These are phyloP conservation scores for Margaritispora aquatica DNA, from an alignment of 495 filamentous ascomycete species.

Conservation along the genomic window DNA sequence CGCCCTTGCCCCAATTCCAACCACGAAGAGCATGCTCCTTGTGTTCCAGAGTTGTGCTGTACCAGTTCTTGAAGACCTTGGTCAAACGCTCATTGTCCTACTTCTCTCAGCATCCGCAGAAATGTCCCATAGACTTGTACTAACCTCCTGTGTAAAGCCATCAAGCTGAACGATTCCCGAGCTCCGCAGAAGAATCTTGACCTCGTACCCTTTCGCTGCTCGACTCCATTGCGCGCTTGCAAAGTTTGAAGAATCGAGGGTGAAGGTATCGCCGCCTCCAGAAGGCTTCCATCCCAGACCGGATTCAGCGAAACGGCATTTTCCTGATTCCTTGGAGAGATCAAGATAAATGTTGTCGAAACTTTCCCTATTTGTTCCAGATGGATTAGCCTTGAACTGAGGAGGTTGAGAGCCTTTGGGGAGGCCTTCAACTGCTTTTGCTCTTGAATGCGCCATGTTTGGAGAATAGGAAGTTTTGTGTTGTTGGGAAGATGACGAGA, in stretches of 20 bases:
- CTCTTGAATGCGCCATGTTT: not conserved
- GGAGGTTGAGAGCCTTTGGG: not conserved
- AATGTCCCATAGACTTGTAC: not conserved
- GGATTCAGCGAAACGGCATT: conserved; percentile 87
- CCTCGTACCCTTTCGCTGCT: conserved; percentile 84
- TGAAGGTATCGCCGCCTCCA: conserved; percentile 83
- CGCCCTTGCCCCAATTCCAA: conserved; percentile 99
- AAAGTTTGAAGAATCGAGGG: conserved; percentile 77
- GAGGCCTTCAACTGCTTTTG: too few relatives aligned
- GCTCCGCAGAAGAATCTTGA: conserved; percentile 79
- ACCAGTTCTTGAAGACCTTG: conserved; percentile 95
- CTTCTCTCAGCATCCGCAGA: conserved; percentile 8
- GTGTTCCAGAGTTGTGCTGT: conserved; percentile 83
- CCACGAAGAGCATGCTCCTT: conserved; percentile 92
- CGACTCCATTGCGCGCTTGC: conserved; percentile 89
- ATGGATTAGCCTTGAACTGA: not conserved
- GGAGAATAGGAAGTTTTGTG: not conserved
- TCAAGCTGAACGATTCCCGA: conserved; percentile 89
- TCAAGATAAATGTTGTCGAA: conserved; percentile 97
- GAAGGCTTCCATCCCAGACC: conserved; percentile 93
- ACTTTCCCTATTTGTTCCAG: conserved; percentile 52
- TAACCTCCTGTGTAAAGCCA: conserved; percentile 87
- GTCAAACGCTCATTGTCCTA: conserved; percentile 84
- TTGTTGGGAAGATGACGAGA: conserved; percentile 2
- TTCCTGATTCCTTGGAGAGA: conserved; percentile 81